phyloP scores from a whole-genome alignment of 2,329 filamentous ascomycete genomes.

The Fusarium bulbicola region DNA sequence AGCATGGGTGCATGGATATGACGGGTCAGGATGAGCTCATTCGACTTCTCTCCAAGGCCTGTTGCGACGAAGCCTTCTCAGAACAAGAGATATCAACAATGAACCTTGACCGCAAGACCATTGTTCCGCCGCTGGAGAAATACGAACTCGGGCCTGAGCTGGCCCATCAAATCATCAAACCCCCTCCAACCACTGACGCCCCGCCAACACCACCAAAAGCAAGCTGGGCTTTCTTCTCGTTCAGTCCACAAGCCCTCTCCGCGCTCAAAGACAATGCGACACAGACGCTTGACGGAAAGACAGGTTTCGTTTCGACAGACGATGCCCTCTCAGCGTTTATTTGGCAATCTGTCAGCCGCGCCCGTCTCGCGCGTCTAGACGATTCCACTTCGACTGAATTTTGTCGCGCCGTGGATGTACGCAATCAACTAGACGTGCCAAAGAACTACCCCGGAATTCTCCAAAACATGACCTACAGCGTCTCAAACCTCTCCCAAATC shows the following conservation, averaged over 20 bases:
- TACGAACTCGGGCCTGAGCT: constrained; percentile 49
- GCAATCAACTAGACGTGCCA: constrained; percentile 53
- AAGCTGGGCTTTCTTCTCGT: constrained; percentile 57
- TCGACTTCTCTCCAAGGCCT: constrained; percentile 59
- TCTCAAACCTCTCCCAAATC: constrained; percentile 42
- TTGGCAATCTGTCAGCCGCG: constrained; percentile 56
- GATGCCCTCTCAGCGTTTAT: constrained; percentile 62
- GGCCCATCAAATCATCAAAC: constrained; percentile 46
- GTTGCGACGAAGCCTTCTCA: constrained; percentile 55
- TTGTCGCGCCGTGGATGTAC: constrained; percentile 59
- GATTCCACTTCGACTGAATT: constrained; percentile 44
- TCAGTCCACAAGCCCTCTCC: constrained; percentile 49
- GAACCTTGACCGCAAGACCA: constrained; percentile 50
- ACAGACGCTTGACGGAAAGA: not conserved
- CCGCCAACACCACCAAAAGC: constrained; percentile 41
- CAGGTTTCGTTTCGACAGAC: constrained; percentile 60
- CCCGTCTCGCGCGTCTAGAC: constrained; percentile 49
- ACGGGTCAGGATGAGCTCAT: constrained; percentile 59
- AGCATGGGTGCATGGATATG: constrained; percentile 63
- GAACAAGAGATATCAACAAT: constrained; percentile 53
- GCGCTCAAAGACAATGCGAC: constrained; percentile 53
- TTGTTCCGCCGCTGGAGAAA: constrained; percentile 53
- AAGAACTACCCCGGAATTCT: constrained; percentile 58
- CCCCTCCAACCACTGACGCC: constrained; percentile 11
- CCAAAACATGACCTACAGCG: constrained; percentile 57